phyloP scores from a whole-genome alignment of 169 alveolate species.

The Plasmodium inui region DNA sequence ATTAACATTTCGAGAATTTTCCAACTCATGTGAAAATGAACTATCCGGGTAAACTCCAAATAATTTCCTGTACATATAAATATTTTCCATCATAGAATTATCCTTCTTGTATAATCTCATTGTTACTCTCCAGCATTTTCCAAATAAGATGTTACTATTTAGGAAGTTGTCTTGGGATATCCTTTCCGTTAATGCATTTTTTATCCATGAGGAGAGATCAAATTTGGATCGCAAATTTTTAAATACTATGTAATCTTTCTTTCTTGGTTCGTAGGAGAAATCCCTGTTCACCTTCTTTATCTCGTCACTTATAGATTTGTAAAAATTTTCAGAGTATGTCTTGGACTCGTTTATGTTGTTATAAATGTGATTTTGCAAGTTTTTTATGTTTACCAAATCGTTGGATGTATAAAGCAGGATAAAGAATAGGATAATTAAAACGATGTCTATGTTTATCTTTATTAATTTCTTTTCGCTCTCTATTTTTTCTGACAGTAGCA shows the following conservation, averaged over 20 bases:
- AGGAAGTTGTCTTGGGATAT: slow-evolving; percentile 27
- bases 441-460: slow-evolving; percentile 69
- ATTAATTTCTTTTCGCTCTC: slow-evolving; percentile 77
- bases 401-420: slow-evolving; percentile 75
- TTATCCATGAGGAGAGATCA: slow-evolving; percentile 46
- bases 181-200: slow-evolving; percentile 27
- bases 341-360: slow-evolving; percentile 34
- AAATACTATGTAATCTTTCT: slow-evolving; percentile 40
- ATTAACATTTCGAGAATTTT: slow-evolving; percentile 28
- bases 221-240: slow-evolving; percentile 34
- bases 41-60: slow-evolving; percentile 74
- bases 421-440: slow-evolving; percentile 77
- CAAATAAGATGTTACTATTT: slow-evolving; percentile 54
- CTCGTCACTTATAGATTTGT: slow-evolving; percentile 27
- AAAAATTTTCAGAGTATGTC: slow-evolving; percentile 33
- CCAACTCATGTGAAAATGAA: slow-evolving; percentile 32
- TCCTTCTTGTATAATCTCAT: slow-evolving; percentile 71
- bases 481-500: slow-evolving; percentile 75
- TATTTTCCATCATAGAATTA: slow-evolving; percentile 4
- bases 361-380: slow-evolving; percentile 41
- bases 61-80: slow-evolving; percentile 63
- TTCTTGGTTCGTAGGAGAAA: slow-evolving; percentile 70
- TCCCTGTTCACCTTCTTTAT: slow-evolving; percentile 42
- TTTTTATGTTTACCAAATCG: slow-evolving; percentile 55
- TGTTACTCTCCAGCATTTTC: slow-evolving; percentile 73